A percentile compares a stretch with the other conserved stretches of the same genome.
These are phyloP conservation scores for Pseudevernia furfuracea DNA, from an alignment of 495 filamentous ascomycete genomes.

Conservation along the genomic window DNA sequence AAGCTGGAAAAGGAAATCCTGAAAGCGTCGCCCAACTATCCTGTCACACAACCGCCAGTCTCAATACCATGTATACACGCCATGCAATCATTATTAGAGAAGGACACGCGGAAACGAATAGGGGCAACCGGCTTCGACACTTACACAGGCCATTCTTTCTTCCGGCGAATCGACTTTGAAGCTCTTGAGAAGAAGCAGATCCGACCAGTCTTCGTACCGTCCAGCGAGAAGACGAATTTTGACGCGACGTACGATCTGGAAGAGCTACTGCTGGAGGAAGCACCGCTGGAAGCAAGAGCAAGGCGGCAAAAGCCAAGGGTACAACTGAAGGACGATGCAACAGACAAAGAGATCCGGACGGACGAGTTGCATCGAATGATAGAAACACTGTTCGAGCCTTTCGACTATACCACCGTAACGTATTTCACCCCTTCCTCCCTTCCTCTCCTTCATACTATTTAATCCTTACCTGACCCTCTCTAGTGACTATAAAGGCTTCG, in stretches of 20 bases:
- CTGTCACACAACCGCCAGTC: conserved; percentile 81
- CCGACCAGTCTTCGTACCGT: conserved; percentile 83
- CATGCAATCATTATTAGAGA: conserved; percentile 71
- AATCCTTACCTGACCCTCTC: not conserved
- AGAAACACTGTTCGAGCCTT: conserved; percentile 88
- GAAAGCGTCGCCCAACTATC: conserved; percentile 76
- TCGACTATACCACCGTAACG: conserved; percentile 79
- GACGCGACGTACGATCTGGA: conserved; percentile 97
- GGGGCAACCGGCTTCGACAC: conserved; percentile 69
- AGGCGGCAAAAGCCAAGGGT: conserved; percentile 89
- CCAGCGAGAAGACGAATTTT: conserved; percentile 97
- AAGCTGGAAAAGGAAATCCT: conserved; percentile 72
- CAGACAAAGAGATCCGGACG: conserved; percentile 87
- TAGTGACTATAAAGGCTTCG: conserved; percentile 27
- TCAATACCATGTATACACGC: conserved; percentile 79
- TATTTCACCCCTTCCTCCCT: conserved; percentile 50
- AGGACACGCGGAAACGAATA: conserved; percentile 70
- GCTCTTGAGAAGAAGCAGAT: conserved; percentile 82
- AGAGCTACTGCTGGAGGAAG: conserved; percentile 88
- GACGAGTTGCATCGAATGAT: conserved; percentile 93
- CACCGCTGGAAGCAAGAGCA: conserved; percentile 85
- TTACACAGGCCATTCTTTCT: conserved; percentile 84
- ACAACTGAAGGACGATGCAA: conserved; percentile 84
- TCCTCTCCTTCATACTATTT: not conserved
- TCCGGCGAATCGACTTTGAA: conserved; percentile 75